phyloP scores from a whole-genome alignment of 805 yeast genomes.

The Ogataea trehaloabstinens region DNA sequence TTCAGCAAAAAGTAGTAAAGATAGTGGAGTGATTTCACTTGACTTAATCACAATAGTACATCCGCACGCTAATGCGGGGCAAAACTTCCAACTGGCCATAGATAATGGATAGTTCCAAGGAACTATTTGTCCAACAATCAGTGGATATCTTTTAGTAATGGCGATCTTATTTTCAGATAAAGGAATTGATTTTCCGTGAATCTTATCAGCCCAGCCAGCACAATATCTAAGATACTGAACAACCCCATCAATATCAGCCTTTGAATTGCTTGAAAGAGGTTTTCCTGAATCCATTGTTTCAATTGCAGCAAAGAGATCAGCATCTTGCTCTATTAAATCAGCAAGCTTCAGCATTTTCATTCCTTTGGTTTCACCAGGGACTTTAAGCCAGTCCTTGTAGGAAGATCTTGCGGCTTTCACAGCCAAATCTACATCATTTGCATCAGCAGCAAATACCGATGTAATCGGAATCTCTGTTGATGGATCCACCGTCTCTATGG shows the following conservation, averaged over 20 bases:
- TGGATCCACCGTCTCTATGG: slow-evolving; percentile 47
- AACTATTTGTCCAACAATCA: slow-evolving; percentile 64
- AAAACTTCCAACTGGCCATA: slow-evolving; percentile 80
- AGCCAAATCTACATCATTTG: slow-evolving; percentile 48
- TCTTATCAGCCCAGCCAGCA: slow-evolving; percentile 64
- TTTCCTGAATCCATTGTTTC: slow-evolving; percentile 60
- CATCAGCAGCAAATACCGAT: slow-evolving; percentile 45
- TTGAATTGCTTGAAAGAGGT: slow-evolving; percentile 46
- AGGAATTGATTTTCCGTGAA: slow-evolving; percentile 42
- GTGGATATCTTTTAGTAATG: slow-evolving; percentile 66
- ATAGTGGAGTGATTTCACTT: slow-evolving; percentile 74
- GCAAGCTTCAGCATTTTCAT: slow-evolving; percentile 46
- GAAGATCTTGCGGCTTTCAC: slow-evolving; percentile 49
- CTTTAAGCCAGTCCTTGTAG: slow-evolving; percentile 46
- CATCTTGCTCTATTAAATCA: slow-evolving; percentile 46
- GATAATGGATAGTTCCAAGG: slow-evolving; percentile 73
- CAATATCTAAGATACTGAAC: slow-evolving; percentile 47
- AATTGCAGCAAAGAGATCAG: slow-evolving; percentile 47
- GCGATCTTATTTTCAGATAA: slow-evolving; percentile 49
- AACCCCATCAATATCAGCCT: slow-evolving; percentile 46
- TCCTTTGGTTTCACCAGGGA: slow-evolving; percentile 40
- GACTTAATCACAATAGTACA: slow-evolving; percentile 70
- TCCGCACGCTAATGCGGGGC: slow-evolving; percentile 81
- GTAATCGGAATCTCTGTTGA: slow-evolving; percentile 47
- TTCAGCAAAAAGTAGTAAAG: slow-evolving; percentile 59